These are phyloP conservation scores for Bryoerythrophyllum caledonicum DNA, from an alignment of 225 moss, liverwort and hornwort genomes.

Conservation along the genomic window DNA sequence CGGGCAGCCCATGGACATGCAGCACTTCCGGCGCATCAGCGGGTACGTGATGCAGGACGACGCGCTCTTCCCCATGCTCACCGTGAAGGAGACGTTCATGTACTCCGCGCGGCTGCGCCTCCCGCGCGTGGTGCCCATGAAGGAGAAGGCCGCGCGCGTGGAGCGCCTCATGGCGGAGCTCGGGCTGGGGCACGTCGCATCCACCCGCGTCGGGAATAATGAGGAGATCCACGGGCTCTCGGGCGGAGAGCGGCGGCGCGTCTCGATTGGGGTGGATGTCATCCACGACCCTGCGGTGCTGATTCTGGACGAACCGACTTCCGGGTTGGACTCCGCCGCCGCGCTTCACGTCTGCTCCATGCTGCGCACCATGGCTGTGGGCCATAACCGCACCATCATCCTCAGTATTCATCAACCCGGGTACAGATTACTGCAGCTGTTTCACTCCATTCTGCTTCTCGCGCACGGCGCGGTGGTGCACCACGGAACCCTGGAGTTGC, in stretches of 20 bases:
- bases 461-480: slow-evolving; percentile 72
- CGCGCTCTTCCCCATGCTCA: slow-evolving; percentile 66
- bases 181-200: slow-evolving; percentile 51
- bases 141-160: slow-evolving; percentile 55
- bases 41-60: slow-evolving; percentile 81
- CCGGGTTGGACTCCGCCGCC: slow-evolving; percentile 66
- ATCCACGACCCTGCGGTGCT: slow-evolving; percentile 74
- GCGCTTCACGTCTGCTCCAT: slow-evolving; percentile 66
- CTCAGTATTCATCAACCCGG: slow-evolving; percentile 73
- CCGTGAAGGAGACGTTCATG: slow-evolving; percentile 66
- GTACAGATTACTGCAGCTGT: slow-evolving; percentile 53
- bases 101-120: slow-evolving; percentile 60
- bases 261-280: slow-evolving; percentile 70
- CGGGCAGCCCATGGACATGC: slow-evolving; percentile 54
- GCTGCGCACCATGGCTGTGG: slow-evolving; percentile 60
- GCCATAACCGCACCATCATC: slow-evolving; percentile 54
- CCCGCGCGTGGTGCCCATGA: slow-evolving; percentile 41
- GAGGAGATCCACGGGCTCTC: slow-evolving; percentile 67
- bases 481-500: slow-evolving; percentile 53
- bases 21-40: slow-evolving; percentile 60
- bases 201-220: slow-evolving; percentile 50
- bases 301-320: slow-evolving; percentile 69
- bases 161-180: slow-evolving; percentile 59
- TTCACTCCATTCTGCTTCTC: slow-evolving; percentile 59
- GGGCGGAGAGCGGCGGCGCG: slow-evolving; percentile 61